These are phyloP conservation scores for Trypanosoma boissoni DNA, from an alignment of 208 protist species.

Conservation along the genomic window DNA sequence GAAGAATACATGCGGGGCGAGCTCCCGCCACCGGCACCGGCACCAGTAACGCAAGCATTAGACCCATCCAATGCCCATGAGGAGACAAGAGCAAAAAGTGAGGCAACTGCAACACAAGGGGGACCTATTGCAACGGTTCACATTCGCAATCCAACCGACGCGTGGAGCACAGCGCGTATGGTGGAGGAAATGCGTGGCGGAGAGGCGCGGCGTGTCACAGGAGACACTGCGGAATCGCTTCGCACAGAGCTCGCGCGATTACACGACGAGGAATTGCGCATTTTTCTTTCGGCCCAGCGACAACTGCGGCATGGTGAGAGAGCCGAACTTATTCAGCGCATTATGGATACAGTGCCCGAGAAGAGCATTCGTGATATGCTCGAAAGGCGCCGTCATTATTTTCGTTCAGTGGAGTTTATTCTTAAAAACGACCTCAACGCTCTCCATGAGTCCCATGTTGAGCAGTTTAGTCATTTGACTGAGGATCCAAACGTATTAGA, in stretches of 20 bases:
- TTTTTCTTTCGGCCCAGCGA: slow-evolving; percentile 80
- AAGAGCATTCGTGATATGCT: slow-evolving; percentile 76
- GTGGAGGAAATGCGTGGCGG: slow-evolving; percentile 50
- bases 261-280: slow-evolving; percentile 88
- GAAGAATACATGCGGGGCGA: slow-evolving; percentile 80
- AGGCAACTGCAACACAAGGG: background rate
- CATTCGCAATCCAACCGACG: slow-evolving; percentile 80
- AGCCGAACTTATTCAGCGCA: slow-evolving; percentile 58
- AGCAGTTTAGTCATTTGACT: too few relatives aligned
- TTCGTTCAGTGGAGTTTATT: slow-evolving; percentile 76
- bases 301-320: slow-evolving; percentile 85
- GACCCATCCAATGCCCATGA: background rate
- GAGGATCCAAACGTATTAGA: too few relatives aligned
- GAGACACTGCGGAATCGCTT: slow-evolving; percentile 35
- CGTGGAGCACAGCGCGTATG: slow-evolving; percentile 64
- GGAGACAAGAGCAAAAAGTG: background rate
- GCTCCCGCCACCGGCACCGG: slow-evolving; percentile 29
- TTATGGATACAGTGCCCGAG: slow-evolving; percentile 57
- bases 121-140: slow-evolving; percentile 61
- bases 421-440: slow-evolving; percentile 53
- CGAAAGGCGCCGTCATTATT: slow-evolving; percentile 75
- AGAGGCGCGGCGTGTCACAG: slow-evolving; percentile 24
- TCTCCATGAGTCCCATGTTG: slow-evolving; percentile 42
- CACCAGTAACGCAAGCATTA: background rate
- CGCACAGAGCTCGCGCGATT: slow-evolving; percentile 42